phyloP scores from a whole-genome alignment of 1,284 basidiomycete genomes.

The Microbotryum saponariae region DNA sequence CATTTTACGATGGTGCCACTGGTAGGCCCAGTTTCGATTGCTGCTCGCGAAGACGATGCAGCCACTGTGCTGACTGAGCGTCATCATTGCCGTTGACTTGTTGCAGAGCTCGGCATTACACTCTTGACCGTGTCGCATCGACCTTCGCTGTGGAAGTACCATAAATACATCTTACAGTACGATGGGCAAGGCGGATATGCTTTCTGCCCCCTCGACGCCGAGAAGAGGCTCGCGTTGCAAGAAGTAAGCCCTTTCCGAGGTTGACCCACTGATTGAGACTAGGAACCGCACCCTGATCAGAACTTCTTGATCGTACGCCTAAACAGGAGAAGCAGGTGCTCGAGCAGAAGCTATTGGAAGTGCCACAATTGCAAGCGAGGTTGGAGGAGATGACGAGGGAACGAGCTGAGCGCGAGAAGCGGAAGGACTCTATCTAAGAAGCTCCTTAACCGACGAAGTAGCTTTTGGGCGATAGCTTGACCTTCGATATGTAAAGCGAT shows the following conservation, averaged over 20 bases:
- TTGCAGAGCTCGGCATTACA: constrained; percentile 64
- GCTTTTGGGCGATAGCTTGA: too few species aligned
- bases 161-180: constrained; percentile 66
- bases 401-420: constrained; percentile 15
- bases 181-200: constrained; percentile 51
- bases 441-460: too few species aligned
- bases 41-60: not conserved
- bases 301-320: not conserved
- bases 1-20: constrained; percentile 76
- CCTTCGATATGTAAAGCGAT: too few species aligned
- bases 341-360: constrained; percentile 43
- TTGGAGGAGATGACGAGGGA: constrained; percentile 57
- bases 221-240: constrained; percentile 81
- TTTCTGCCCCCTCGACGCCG: constrained; percentile 79
- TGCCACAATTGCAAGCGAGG: constrained; percentile 70
- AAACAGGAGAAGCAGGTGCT: constrained; percentile 36
- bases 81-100: not conserved
- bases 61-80: not conserved
- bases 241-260: constrained; percentile 44
- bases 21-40: constrained; percentile 34
- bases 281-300: constrained; percentile 33
- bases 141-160: constrained; percentile 87
- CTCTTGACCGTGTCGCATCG: constrained; percentile 85
- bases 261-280: constrained; percentile 39
- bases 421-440: constrained; percentile 13